A percentile compares a stretch with the other conserved stretches of the same genome.
Evolutionary conservation across 306 rosid species (phyloP).

Genomic region (Carpinus fangiana): DNA sequence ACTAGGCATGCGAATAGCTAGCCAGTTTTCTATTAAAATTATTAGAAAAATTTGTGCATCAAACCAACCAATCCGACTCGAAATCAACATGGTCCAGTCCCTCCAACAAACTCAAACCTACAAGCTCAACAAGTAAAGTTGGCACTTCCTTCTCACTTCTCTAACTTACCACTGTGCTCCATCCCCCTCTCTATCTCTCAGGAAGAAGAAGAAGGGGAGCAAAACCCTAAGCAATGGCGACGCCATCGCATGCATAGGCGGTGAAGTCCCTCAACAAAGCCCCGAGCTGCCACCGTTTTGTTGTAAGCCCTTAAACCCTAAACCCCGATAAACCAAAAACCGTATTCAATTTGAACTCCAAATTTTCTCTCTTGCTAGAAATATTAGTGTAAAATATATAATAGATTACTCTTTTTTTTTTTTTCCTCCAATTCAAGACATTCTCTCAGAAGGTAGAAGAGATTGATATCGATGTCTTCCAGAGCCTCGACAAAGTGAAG

Average conservation of each 20-base stretch:
- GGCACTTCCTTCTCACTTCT: background rate
- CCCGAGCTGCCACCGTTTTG: constrained; percentile 71
- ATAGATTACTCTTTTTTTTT: background rate
- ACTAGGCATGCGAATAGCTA: no score
- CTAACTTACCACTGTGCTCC: background rate
- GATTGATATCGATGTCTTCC: constrained; percentile 66
- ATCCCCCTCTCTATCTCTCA: background rate
- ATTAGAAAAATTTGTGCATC: no score
- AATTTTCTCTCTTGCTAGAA: no score
- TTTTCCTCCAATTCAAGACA: constrained; percentile 56
- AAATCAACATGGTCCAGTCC: background rate
- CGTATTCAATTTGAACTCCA: background rate
- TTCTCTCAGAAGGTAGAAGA: constrained; percentile 66
- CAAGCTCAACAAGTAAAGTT: background rate
- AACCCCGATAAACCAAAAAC: background rate
- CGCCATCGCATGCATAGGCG: constrained; percentile 63
- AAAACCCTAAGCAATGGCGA: constrained; percentile 48
- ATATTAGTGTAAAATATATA: background rate
- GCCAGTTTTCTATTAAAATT: no score
- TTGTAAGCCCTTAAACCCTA: constrained; percentile 41
- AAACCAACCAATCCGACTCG: background rate
- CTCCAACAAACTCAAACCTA: background rate
- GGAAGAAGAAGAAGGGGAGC: background rate
- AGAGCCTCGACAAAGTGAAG: constrained; percentile 65
- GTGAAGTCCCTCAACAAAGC: constrained; percentile 89